phyloP scores from a whole-genome alignment of 1,139 yeast genomes.

The Candida labiduridarum region DNA sequence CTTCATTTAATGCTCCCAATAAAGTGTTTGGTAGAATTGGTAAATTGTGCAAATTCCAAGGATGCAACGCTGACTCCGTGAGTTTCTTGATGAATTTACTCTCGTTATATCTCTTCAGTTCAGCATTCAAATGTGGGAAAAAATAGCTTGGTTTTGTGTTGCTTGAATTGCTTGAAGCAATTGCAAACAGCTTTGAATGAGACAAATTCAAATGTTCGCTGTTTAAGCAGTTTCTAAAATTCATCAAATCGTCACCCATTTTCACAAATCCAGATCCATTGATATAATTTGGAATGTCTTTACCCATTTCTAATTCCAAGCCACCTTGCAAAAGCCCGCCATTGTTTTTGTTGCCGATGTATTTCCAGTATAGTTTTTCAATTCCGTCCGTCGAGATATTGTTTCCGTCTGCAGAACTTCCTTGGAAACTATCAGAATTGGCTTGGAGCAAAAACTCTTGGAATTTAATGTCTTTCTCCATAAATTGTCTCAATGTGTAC shows the following conservation, averaged over 20 bases:
- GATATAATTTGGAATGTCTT: constrained; percentile 22
- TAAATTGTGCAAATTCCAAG: constrained; percentile 75
- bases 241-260: constrained; percentile 17
- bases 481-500: constrained; percentile 53
- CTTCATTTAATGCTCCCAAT: constrained; percentile 36
- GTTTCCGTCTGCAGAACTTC: constrained; percentile 18
- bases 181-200: constrained; percentile 6
- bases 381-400: constrained; percentile 31
- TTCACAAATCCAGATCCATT: constrained; percentile 18
- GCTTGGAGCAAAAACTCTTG: constrained; percentile 34
- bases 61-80: constrained; percentile 37
- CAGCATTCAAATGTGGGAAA: constrained; percentile 2
- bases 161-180: background rate
- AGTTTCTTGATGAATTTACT: constrained; percentile 23
- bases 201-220: constrained; percentile 14
- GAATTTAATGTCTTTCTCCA: constrained; percentile 51
- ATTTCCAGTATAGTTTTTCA: constrained; percentile 48
- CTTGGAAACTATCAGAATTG: constrained; percentile 21
- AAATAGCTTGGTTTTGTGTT: constrained; percentile 1
- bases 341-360: constrained; percentile 9
- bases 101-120: constrained; percentile 21
- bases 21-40: constrained; percentile 61
- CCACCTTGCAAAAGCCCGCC: constrained; percentile 23
- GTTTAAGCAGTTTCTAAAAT: constrained; percentile 14
- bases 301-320: constrained; percentile 34